phyloP scores from a whole-genome alignment of 352 stramenopile genomes.

The Globisporangium parvum region DNA sequence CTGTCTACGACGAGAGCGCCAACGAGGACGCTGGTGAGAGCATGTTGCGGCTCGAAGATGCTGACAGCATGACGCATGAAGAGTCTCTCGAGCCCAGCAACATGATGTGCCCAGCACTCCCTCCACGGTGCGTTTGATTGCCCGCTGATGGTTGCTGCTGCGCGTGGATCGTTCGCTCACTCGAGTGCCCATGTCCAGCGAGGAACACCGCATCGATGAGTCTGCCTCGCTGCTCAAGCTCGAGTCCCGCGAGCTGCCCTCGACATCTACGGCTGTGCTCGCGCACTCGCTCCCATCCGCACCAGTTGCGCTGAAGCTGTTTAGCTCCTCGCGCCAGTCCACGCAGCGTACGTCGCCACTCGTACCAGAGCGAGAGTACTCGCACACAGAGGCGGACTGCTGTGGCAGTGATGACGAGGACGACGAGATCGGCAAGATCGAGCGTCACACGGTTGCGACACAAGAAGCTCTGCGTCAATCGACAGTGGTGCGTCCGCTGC shows the following conservation, averaged over 20 bases:
- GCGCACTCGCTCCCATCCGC: not conserved
- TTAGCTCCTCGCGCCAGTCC: not conserved
- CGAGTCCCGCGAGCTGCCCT: not conserved
- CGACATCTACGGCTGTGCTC: not conserved
- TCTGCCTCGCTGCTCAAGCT: not conserved
- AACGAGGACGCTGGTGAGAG: conserved; percentile 7
- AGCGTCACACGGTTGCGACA: conserved; percentile 22
- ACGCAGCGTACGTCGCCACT: not conserved
- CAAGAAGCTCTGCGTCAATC: conserved; percentile 30
- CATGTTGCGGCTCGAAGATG: not conserved
- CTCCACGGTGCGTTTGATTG: too few relatives aligned
- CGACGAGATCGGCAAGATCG: conserved; percentile 21
- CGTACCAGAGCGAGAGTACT: not conserved
- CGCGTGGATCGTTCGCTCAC: not conserved
- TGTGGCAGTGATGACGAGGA: not conserved
- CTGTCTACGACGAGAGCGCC: conserved; percentile 19
- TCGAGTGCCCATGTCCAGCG: not conserved
- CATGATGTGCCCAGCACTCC: too few relatives aligned
- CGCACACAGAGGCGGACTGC: not conserved
- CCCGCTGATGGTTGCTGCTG: too few relatives aligned
- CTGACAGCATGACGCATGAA: conserved; percentile 4
- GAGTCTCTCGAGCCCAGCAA: not conserved
- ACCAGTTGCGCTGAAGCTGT: too few relatives aligned
- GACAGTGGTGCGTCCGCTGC: conserved; percentile 15
- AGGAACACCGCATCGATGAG: not conserved